These are phyloP conservation scores for Tolypocladium tropicale DNA, from an alignment of 2,329 filamentous ascomycete genomes.

Conservation along the genomic window DNA sequence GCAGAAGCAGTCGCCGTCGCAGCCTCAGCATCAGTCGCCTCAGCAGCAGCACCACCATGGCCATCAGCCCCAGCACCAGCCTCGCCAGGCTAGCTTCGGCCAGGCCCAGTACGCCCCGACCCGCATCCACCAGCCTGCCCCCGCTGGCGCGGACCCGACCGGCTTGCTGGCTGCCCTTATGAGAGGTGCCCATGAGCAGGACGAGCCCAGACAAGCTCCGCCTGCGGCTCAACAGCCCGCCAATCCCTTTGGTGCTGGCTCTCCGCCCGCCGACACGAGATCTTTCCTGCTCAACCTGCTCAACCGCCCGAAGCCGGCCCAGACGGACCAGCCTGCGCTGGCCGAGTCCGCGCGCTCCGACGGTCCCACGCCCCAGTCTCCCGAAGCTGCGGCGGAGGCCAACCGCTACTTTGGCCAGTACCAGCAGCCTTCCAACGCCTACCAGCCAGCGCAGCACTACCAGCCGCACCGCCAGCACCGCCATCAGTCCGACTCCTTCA, in stretches of 20 bases:
- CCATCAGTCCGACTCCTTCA: slow-evolving; percentile 13
- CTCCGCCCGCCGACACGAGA: slow-evolving; percentile 61
- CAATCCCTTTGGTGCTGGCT: slow-evolving; percentile 34
- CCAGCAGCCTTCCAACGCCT: slow-evolving; percentile 14
- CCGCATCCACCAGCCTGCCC: slow-evolving; percentile 46
- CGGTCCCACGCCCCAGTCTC: slow-evolving; percentile 35
- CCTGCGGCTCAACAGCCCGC: slow-evolving; percentile 14
- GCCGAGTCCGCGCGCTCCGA: slow-evolving; percentile 31
- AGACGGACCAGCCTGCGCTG: slow-evolving; percentile 38
- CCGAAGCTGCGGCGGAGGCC: slow-evolving; percentile 17
- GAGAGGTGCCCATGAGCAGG: slow-evolving; percentile 42
- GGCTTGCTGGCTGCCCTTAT: slow-evolving; percentile 51
- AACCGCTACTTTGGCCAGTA: slow-evolving; percentile 18
- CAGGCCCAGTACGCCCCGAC: slow-evolving; percentile 16
- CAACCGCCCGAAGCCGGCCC: slow-evolving; percentile 62
- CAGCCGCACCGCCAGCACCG: slow-evolving; percentile 11
- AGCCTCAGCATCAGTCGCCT: slow-evolving; percentile 11
- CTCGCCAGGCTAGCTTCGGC: slow-evolving; percentile 9
- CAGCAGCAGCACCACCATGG: slow-evolving; percentile 11
- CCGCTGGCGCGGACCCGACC: slow-evolving; percentile 43
- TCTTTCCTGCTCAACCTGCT: slow-evolving; percentile 79
- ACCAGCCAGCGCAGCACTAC: slow-evolving; percentile 15
- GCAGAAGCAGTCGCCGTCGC: slow-evolving; percentile 19
- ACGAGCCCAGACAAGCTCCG: slow-evolving; percentile 21
- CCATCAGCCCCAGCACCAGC: slow-evolving; percentile 10